Conservation (phyloP, 2,329 filamentous ascomycete species). For the Ceratocystis diversiconidia region DNA sequence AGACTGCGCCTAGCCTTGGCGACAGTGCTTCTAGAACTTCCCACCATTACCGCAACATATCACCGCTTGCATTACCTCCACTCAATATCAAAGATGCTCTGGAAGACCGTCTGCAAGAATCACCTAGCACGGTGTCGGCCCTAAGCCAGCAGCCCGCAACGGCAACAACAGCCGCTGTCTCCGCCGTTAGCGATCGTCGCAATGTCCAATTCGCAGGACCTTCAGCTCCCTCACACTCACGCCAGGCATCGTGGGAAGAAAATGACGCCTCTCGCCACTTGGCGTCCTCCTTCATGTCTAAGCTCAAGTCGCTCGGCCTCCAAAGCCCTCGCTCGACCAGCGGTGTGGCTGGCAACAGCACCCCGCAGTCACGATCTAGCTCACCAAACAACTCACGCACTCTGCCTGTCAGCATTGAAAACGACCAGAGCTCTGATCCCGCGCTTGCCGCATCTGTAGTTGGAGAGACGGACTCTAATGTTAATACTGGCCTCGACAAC, state of each 20-base stretch:
- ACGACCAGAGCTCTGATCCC: background rate
- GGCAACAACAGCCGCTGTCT: background rate
- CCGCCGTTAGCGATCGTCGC: conserved; percentile 25
- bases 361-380: conserved; percentile 22
- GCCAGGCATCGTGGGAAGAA: conserved; percentile 53
- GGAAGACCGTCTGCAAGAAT: background rate
- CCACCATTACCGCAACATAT: conserved; percentile 9
- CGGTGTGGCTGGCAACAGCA: conserved; percentile 21
- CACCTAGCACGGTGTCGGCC: background rate
- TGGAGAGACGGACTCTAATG: background rate
- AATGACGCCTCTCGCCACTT: conserved; percentile 45
- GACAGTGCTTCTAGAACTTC: conserved; percentile 6
- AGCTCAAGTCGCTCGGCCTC: conserved; percentile 57
- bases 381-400: conserved; percentile 6
- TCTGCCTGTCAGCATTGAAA: conserved; percentile 22
- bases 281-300: conserved; percentile 57
- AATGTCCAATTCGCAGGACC: conserved; percentile 67
- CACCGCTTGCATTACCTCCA: conserved; percentile 14
- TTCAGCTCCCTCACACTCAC: conserved; percentile 37
- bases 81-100: conserved; percentile 7
- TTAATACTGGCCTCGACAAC: conserved; percentile 25
- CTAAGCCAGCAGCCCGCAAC: background rate
- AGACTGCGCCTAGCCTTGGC: background rate
- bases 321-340: conserved; percentile 29
- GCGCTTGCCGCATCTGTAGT: background rate